Evolutionary conservation across 2,329 filamentous ascomycete genomes (phyloP), one percentile per base, ranked within the genome.

Genomic region (Lecanicillium sp.): DNA sequence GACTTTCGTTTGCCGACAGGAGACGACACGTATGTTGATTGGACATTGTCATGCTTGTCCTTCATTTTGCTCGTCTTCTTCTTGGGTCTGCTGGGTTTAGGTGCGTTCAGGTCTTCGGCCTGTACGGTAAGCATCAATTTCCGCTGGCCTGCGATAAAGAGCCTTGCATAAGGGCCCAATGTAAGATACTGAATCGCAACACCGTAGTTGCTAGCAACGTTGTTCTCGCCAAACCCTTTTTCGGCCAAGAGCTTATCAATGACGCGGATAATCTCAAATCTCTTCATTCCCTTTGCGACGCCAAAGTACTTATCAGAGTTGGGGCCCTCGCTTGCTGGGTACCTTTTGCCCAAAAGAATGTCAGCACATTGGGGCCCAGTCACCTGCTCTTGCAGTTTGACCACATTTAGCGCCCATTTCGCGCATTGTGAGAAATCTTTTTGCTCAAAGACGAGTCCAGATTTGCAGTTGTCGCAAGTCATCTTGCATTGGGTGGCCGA

Each of bases 381-480:
- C 37, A 94, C 73, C 27, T 75, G 61, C 3, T 65, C 54, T 49
- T 77, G 66, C 5, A 80, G 63, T 42, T 72, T 62, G 18, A 94
- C 79, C 36, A 94, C 71, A 19, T 68, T 66, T 36, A 97, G 69
- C 3, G 81, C 86, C 39, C 79, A 74, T 41, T 74, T 63, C 6
- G 89, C 90, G 51, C 85, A 77, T 13, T 79, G 64, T 11, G 86
- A 88, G 49, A 90, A 84, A 60, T 97, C 88, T 42, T 78, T 72
- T 37, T 74, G 69, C 49, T 88, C 79, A 52, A 87, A 92, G 4
- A 72, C 71, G 33, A 76, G 69, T 17, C 77, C 79, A 3, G 81
- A 85, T 46, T 73, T 78, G 69, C 92, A 98, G 56, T 95, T 97
- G 65, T 98, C 94, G 60, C 92, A 98, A 1, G 72, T 74, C 36